Evolutionary conservation across 2,329 filamentous ascomycete species (phyloP), one percentile per base, ranked within the genome.

Genomic region (Claviceps fusiformis): DNA sequence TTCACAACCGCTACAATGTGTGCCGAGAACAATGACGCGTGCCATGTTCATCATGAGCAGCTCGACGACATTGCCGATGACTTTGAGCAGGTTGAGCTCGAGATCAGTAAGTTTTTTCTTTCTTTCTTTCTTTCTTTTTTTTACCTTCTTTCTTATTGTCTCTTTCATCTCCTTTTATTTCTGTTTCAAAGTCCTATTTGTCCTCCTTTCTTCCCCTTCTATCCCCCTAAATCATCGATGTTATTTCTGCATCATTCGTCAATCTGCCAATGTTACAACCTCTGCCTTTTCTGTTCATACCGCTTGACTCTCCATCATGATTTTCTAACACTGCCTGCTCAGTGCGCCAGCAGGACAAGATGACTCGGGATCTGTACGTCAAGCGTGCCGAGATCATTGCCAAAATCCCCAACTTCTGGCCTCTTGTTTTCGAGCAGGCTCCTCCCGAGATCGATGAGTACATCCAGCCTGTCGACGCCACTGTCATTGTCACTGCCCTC

Each of bases 381-480:
- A 87, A 87, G 73, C 89, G 92, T 67, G 76, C 81, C 61, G 78
- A 81, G 62, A 71, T 89, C 60, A 75, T 93, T 60, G 71, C 79
- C 59, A 77, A 84, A 65, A 91, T 96, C 66, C 81, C 83, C 62
- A 83, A 88, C 74, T 98, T 97, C 81, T 97, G 93, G 93, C 78
- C 88, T n/a, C 81, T 95, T 56, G 91, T 96, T 56, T 79, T 97
- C 68, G 88, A 95, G 75, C 86, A 90, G 73, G 84, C 87, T 3
- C 90, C 91, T 2, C 78, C 80, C 50, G 89, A 95, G 59, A 80
- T 98, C 62, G 90, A 95, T 72, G 85, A 89, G 71, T 90, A 85
- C 76, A 86, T 97, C 67, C 85, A 89, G 67, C 86, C 89, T 47
- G 79, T 80, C 51, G 92, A 97, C 74, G 83, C 85, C 15, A 78